A percentile compares a stretch with the other conserved stretches of the same genome.
Evolutionary conservation across 1,139 yeast species (phyloP).

Genomic region (Geotrichum histeridarum): DNA sequence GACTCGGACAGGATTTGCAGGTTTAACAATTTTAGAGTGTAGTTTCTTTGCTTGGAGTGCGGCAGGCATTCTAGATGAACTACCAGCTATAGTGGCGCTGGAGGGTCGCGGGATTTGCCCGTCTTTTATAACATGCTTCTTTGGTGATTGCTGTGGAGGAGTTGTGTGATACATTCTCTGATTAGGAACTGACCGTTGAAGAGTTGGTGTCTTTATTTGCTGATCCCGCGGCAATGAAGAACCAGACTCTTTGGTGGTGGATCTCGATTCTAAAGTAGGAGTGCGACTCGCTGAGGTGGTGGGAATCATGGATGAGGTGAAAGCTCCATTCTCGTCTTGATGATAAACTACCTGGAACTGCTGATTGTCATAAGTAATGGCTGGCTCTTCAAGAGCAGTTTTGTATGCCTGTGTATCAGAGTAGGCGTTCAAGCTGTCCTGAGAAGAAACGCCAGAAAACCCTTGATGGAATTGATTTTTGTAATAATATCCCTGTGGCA

Average conservation of each 20-base stretch:
- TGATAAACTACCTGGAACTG: constrained; percentile 17
- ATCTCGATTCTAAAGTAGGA: background rate
- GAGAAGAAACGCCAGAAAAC: background rate
- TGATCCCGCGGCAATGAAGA: background rate
- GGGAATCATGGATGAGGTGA: constrained; percentile 10
- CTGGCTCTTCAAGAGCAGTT: background rate
- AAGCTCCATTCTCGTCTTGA: constrained; percentile 10
- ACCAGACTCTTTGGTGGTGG: background rate
- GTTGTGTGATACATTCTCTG: background rate
- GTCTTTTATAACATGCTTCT: background rate
- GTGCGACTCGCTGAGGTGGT: background rate
- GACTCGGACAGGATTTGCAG: background rate
- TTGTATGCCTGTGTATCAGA: background rate
- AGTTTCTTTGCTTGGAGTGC: constrained; percentile 10
- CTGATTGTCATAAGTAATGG: constrained; percentile 13
- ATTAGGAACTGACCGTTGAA: background rate
- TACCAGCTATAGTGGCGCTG: background rate
- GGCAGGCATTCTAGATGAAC: background rate
- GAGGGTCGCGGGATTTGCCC: background rate
- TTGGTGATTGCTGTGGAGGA: background rate
- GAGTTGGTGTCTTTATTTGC: background rate
- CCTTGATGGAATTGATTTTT: background rate
- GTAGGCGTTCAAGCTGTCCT: background rate
- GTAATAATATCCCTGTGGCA: constrained; percentile 5
- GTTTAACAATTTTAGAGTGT: constrained; percentile 8